Evolutionary conservation across 495 filamentous ascomycete genomes (phyloP).

Genomic region (Lepidopterella palustris): DNA sequence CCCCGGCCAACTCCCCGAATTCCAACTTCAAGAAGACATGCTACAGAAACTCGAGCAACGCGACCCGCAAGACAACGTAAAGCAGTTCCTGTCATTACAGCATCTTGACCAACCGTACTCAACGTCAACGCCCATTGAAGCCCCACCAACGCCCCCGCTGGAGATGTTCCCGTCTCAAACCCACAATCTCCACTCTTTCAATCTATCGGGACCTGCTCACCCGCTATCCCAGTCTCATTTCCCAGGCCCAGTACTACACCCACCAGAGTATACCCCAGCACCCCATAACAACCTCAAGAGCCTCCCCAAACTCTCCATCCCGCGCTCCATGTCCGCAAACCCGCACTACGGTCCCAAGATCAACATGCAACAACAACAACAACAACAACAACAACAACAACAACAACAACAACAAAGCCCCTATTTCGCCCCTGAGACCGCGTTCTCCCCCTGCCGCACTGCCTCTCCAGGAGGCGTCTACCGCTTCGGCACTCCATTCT

Average conservation of each 20-base stretch:
- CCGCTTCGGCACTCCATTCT: conserved; percentile 71
- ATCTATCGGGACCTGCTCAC: conserved; percentile 8
- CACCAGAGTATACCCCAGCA: conserved; percentile 23
- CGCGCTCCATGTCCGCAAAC: conserved; percentile 31
- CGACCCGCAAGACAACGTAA: conserved; percentile 87
- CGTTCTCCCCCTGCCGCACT: conserved; percentile 34
- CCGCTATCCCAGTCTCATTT: conserved; percentile 15
- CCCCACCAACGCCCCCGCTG: conserved; percentile 30
- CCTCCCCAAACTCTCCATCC: conserved; percentile 38
- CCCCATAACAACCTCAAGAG: conserved; percentile 30
- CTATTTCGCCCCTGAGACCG: conserved; percentile 15
- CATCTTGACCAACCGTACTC: conserved; percentile 45
- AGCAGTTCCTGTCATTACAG: conserved; percentile 79
- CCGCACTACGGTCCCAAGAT: conserved; percentile 13
- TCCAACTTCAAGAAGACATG: conserved; percentile 63
- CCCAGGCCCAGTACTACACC: conserved; percentile 19
- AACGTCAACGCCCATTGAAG: conserved; percentile 33
- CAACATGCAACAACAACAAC: no score
- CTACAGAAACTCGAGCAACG: conserved; percentile 59
- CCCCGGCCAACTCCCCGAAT: conserved; percentile 50
- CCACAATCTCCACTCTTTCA: conserved; percentile 14
- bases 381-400: no score
- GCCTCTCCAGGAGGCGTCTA: conserved; percentile 50
- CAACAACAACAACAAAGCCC: no score
- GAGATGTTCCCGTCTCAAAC: conserved; percentile 36